phyloP scores from a whole-genome alignment of 2,329 filamentous ascomycete genomes.

The Fusarium sp. region DNA sequence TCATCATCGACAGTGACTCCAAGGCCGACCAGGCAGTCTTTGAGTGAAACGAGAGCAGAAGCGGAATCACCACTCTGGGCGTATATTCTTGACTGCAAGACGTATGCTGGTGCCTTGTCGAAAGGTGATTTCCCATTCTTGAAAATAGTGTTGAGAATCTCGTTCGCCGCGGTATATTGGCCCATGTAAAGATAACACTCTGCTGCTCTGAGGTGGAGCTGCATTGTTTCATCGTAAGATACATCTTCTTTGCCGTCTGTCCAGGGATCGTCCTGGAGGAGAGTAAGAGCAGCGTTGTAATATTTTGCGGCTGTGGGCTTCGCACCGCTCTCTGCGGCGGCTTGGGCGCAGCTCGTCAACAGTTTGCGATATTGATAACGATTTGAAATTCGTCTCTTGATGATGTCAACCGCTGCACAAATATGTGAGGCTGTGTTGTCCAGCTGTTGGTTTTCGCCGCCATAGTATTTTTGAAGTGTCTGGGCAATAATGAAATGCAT shows the following conservation, averaged over 20 bases:
- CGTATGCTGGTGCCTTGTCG: constrained; percentile 85
- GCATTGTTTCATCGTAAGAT: constrained; percentile 86
- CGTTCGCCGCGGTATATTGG: constrained; percentile 72
- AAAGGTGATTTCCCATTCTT: constrained; percentile 73
- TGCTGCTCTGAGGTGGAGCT: constrained; percentile 79
- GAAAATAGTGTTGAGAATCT: constrained; percentile 76
- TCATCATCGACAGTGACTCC: constrained; percentile 72
- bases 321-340: constrained; percentile 83
- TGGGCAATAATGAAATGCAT: constrained; percentile 95
- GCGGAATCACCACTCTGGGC: constrained; percentile 77
- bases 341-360: constrained; percentile 80
- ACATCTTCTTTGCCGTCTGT: constrained; percentile 73
- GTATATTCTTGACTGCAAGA: constrained; percentile 82
- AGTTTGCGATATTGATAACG: constrained; percentile 77
- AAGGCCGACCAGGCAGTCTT: constrained; percentile 75
- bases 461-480: constrained; percentile 77
- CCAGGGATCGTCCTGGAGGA: constrained; percentile 87
- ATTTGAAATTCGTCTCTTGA: constrained; percentile 70
- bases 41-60: constrained; percentile 74
- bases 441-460: constrained; percentile 67
- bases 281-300: constrained; percentile 76
- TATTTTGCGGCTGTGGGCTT: constrained; percentile 84
- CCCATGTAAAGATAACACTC: constrained; percentile 86
- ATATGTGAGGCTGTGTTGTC: constrained; percentile 85
- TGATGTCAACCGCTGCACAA: constrained; percentile 78